Percentiles rank a stretch among this genome's conserved stretches.
Conservation (phyloP, 331 rosid species). For the Pyracantha coccinea region DNA sequence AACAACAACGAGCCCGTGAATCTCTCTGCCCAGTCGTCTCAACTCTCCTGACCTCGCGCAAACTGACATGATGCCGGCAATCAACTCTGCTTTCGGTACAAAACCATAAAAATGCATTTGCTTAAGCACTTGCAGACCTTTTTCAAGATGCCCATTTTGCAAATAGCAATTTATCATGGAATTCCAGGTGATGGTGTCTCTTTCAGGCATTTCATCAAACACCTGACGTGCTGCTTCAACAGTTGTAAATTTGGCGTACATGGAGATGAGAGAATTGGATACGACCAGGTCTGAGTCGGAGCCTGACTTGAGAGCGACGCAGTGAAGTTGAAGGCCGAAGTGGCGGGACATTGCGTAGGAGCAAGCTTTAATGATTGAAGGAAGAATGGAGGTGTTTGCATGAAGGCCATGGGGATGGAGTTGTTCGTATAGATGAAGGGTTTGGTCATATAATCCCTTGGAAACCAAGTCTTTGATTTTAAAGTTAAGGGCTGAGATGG, state of each 20-base stretch:
- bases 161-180: conserved; percentile 52
- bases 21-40: conserved; percentile 35
- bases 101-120: conserved; percentile 26
- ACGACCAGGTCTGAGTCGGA: conserved; percentile 27
- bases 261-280: conserved; percentile 49
- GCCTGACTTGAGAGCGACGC: conserved; percentile 36
- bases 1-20: conserved; percentile 41
- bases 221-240: conserved; percentile 23
- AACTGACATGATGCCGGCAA: conserved; percentile 41
- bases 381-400: conserved; percentile 34
- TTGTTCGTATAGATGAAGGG: conserved; percentile 31
- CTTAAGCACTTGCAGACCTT: conserved; percentile 35
- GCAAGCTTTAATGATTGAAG: conserved; percentile 56
- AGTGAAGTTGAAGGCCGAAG: conserved; percentile 51
- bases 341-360: conserved; percentile 22
- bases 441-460: conserved; percentile 27
- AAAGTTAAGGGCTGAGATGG: background rate
- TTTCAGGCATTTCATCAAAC: conserved; percentile 49
- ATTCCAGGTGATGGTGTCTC: conserved; percentile 54
- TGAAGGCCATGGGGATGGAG: conserved; percentile 22
- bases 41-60: conserved; percentile 31
- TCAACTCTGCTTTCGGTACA: conserved; percentile 44
- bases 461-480: conserved; percentile 36
- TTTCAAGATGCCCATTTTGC: conserved; percentile 34
- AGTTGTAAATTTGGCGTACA: conserved; percentile 39